phyloP scores from a whole-genome alignment of 768 basidiomycete genomes.

The Stropharia rugosoannulata region DNA sequence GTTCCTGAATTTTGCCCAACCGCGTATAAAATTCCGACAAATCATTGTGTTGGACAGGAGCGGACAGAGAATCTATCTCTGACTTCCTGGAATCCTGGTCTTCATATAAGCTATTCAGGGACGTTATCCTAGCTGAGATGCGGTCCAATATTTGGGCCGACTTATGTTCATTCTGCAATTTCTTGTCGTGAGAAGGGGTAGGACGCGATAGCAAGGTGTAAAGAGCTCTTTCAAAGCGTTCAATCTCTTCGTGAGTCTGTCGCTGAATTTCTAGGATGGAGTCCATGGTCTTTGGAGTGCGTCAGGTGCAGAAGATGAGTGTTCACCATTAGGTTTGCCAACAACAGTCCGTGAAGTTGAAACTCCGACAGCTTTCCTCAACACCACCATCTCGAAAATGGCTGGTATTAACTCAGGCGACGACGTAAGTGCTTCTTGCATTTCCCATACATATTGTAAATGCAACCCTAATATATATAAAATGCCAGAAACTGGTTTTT shows the following conservation, averaged over 20 bases:
- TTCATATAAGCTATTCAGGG: constrained; percentile 72
- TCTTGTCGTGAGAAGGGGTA: constrained; percentile 58
- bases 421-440: constrained; percentile 52
- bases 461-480: not conserved
- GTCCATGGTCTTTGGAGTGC: constrained; percentile 60
- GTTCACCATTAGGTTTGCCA: constrained; percentile 10
- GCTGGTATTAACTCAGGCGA: constrained; percentile 83
- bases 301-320: constrained; percentile 9
- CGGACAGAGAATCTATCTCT: constrained; percentile 66
- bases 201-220: constrained; percentile 79
- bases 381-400: constrained; percentile 52
- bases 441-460: constrained; percentile 8
- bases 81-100: constrained; percentile 71
- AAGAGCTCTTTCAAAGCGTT: constrained; percentile 86
- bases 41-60: constrained; percentile 61
- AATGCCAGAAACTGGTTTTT: constrained; percentile 81
- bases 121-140: constrained; percentile 63
- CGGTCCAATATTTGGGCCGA: constrained; percentile 88
- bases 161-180: constrained; percentile 81
- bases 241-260: constrained; percentile 93
- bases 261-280: constrained; percentile 92
- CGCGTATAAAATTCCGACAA: constrained; percentile 94
- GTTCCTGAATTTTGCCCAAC: constrained; percentile 94
- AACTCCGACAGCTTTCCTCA: constrained; percentile 52
- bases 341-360: constrained; percentile 32